Evolutionary conservation across 805 yeast genomes (phyloP).

Genomic region (Komagataella populi): DNA sequence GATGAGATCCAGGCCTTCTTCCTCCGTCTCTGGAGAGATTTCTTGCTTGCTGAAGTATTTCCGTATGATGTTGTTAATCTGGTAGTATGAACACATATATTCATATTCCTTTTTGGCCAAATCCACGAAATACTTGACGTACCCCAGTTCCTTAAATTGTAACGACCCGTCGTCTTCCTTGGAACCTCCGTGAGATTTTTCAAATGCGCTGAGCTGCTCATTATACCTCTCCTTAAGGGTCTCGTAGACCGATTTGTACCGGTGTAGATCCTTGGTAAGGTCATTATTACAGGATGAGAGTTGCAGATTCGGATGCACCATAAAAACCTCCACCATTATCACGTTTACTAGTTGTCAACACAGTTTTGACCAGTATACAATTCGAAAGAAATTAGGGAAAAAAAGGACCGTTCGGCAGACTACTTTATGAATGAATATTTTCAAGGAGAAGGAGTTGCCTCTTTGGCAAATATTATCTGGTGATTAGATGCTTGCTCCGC

Average conservation of each 20-base stretch:
- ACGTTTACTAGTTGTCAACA: background rate
- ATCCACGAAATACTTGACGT: slow-evolving; percentile 12
- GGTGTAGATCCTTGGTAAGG: slow-evolving; percentile 8
- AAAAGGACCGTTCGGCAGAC: background rate
- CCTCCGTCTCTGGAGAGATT: slow-evolving; percentile 5
- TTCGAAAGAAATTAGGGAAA: background rate
- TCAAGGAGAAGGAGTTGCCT: background rate
- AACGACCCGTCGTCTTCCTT: slow-evolving; percentile 5
- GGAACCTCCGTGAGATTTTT: slow-evolving; percentile 10
- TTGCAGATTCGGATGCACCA: slow-evolving; percentile 18
- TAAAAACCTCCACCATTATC: slow-evolving; percentile 14
- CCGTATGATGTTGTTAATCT: slow-evolving; percentile 12
- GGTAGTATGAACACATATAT: slow-evolving; percentile 11
- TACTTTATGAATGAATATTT: background rate
- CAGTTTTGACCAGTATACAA: background rate
- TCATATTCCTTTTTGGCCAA: slow-evolving; percentile 13
- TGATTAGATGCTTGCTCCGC: background rate
- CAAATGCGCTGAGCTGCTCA: slow-evolving; percentile 2
- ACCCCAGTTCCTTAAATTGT: slow-evolving; percentile 8
- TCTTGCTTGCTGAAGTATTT: slow-evolving; percentile 11
- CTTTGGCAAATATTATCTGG: background rate
- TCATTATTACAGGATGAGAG: slow-evolving; percentile 13
- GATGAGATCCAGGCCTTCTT: slow-evolving; percentile 5
- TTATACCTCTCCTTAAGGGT: slow-evolving; percentile 1
- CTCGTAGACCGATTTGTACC: slow-evolving; percentile 3